Evolutionary conservation across 805 yeast genomes (phyloP).

Genomic region (Blastobotrys robertii): DNA sequence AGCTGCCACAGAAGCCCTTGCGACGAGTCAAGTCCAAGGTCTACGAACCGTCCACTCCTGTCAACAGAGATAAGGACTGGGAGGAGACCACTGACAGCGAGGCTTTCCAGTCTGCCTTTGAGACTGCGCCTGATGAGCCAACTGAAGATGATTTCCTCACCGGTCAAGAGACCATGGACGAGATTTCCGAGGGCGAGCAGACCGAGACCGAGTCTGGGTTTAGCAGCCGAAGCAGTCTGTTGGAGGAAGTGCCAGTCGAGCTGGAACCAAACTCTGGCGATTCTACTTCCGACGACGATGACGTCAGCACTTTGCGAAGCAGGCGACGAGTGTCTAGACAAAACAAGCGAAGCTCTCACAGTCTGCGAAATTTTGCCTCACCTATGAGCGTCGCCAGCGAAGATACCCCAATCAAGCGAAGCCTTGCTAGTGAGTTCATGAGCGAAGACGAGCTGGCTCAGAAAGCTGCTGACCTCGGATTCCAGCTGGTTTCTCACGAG

Average conservation of each 20-base stretch:
- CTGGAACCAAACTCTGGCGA: not conserved
- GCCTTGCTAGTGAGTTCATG: slow-evolving; percentile 20
- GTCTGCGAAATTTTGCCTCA: not conserved
- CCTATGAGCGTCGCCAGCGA: not conserved
- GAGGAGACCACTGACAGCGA: slow-evolving; percentile 17
- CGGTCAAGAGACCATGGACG: slow-evolving; percentile 19
- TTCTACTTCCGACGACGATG: slow-evolving; percentile 12
- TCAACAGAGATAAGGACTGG: slow-evolving; percentile 11
- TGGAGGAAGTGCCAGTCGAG: no score
- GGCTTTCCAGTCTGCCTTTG: slow-evolving; percentile 18
- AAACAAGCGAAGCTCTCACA: slow-evolving; percentile 1
- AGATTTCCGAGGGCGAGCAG: slow-evolving; percentile 17
- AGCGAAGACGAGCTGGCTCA: slow-evolving; percentile 17
- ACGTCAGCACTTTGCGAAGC: not conserved
- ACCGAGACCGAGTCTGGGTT: slow-evolving; percentile 24
- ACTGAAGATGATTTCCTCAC: slow-evolving; percentile 21
- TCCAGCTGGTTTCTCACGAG: slow-evolving; percentile 15
- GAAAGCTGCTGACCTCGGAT: slow-evolving; percentile 18
- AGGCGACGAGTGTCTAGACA: slow-evolving; percentile 3
- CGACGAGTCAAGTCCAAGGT: slow-evolving; percentile 9
- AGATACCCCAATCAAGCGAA: slow-evolving; percentile 5
- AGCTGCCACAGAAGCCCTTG: not conserved
- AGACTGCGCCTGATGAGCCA: slow-evolving; percentile 22
- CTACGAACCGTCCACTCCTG: slow-evolving; percentile 3
- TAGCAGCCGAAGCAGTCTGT: no score